Base-by-base conservation (phyloP, 1,139 yeast genomes). In the Geotrichum cucujoidarum region DNA sequence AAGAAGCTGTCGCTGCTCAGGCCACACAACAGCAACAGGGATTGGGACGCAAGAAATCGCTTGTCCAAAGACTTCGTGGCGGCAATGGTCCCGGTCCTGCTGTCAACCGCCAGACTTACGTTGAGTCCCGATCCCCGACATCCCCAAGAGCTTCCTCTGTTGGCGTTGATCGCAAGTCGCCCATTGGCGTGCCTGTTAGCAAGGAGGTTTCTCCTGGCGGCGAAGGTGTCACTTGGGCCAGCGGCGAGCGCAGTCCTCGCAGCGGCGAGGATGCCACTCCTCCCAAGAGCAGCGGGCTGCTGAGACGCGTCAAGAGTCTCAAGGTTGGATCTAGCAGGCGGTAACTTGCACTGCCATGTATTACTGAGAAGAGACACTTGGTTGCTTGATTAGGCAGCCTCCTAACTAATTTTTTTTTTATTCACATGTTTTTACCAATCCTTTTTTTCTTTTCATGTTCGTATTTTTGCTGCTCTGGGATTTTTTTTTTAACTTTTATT, bases 281-380 rank as follows among this genome's bases (percentile, higher is more conserved):
- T 4, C 35, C 43, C 7, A 40, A 45, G 37, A 36, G 57, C 35
- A 49, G 67, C 54, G 74, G 87, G 10, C 74, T 89, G 56, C 71
- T 89, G 60, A 80, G 85, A 62, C 81, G 96, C 65, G 96, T 89
- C 40, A 86, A 85, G 70, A 85, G 95, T 73, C 76, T 89, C 69
- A 85, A 83, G 68, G 95, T 85, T 5, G 45, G 45, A 6, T 42
- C 45, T 11, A 42, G 40, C 29, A 8, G 45, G 21, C 46, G 47
- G n/a, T n/a, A n/a, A n/a, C n/a, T n/a, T n/a, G n/a, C n/a, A n/a
- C n/a, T n/a, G n/a, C n/a, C n/a, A n/a, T n/a, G n/a, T n/a, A n/a
- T n/a, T n/a, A n/a, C n/a, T n/a, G n/a, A n/a, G n/a, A n/a, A n/a
- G n/a, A n/a, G n/a, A n/a, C n/a, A n/a, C n/a, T n/a, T n/a, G n/a